Base-by-base conservation (phyloP, 164 flowering plant species). In the Aristolochia californica region DNA sequence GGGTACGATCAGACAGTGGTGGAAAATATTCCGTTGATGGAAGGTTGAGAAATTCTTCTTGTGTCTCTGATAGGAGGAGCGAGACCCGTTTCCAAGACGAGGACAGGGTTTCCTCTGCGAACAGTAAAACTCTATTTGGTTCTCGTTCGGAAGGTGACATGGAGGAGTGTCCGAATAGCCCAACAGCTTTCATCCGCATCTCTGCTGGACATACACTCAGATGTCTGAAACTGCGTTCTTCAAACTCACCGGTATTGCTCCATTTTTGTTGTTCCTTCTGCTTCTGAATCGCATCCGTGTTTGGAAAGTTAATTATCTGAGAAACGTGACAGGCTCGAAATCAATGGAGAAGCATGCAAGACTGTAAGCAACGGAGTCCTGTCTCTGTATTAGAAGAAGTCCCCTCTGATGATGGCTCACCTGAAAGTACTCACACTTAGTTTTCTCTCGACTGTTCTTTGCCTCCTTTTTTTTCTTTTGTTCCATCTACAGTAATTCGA, bases 341-440 rank as follows among this genome's bases (percentile, higher is more conserved):
- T 13, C 69, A 61, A 53, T 43, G 74, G 58, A 69, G 57, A 57
- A 34, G 50, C 56, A 26, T 49, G 16, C 76, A 71, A 62, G 75
- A 70, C 18, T 54, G 62, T 45, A 77, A 63, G 66, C 80, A 78
- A 57, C 70, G 63, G 57, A 78, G 80, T 63, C 88, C 81, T 47
- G 80, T 72, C 0, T 83, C 88, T 58, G 80, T 79, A 10, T 72
- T 80, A 21, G 77, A 68, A 47, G 15, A 60, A 28, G 11, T 12
- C 9, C 52, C 64, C 11, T 54, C 61, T n/a, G 48, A 52, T 54
- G 61, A 67, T 57, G 66, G 57, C 45, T 70, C 68, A 38, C 62
- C 67, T 43, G 12, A 59, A 40, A 44, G 56, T 45, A 59, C 12
- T n/a, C 61, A 52, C n/a, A 11, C 67, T 73, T 9, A 57, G 70